Percentiles rank a stretch among this genome's conserved stretches.
These are phyloP conservation scores for Eucalyptus erythrocorys DNA, from an alignment of 345 rosid species.

Conservation along the genomic window DNA sequence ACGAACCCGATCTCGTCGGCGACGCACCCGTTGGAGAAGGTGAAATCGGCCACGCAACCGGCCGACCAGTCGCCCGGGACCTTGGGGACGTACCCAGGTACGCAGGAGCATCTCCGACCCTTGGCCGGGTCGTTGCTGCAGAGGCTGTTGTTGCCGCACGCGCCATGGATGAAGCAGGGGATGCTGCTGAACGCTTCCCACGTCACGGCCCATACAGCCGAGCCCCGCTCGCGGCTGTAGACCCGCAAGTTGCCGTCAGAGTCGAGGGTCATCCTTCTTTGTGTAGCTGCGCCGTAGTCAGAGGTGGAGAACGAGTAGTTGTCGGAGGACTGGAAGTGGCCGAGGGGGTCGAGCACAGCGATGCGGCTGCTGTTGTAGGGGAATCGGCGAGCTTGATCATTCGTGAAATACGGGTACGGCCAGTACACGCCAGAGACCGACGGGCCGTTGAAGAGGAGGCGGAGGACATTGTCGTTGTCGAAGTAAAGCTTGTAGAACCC, in stretches of 20 bases:
- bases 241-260: slow-evolving; percentile 21
- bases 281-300: slow-evolving; percentile 6
- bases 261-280: slow-evolving; percentile 19
- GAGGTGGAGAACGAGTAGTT: not conserved
- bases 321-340: slow-evolving; percentile 12
- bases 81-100: slow-evolving; percentile 7
- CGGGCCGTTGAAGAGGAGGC: slow-evolving; percentile 5
- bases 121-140: not conserved
- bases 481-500: slow-evolving; percentile 12
- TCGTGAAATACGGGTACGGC: slow-evolving; percentile 10
- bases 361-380: slow-evolving; percentile 9
- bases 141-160: slow-evolving; percentile 17
- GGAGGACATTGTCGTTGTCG: slow-evolving; percentile 7
- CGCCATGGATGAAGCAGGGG: slow-evolving; percentile 11
- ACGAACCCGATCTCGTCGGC: not conserved
- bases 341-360: slow-evolving; percentile 7
- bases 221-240: slow-evolving; percentile 5
- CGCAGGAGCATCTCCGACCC: slow-evolving; percentile 22
- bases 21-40: not conserved
- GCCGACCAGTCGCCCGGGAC: slow-evolving; percentile 10
- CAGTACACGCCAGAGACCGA: slow-evolving; percentile 12
- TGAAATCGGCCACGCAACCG: slow-evolving; percentile 14
- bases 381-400: too few relatives aligned
- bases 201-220: slow-evolving; percentile 6
- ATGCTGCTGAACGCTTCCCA: slow-evolving; percentile 1